Evolutionary conservation across 768 basidiomycete genomes (phyloP).

Genomic region (Galerina sulciceps): DNA sequence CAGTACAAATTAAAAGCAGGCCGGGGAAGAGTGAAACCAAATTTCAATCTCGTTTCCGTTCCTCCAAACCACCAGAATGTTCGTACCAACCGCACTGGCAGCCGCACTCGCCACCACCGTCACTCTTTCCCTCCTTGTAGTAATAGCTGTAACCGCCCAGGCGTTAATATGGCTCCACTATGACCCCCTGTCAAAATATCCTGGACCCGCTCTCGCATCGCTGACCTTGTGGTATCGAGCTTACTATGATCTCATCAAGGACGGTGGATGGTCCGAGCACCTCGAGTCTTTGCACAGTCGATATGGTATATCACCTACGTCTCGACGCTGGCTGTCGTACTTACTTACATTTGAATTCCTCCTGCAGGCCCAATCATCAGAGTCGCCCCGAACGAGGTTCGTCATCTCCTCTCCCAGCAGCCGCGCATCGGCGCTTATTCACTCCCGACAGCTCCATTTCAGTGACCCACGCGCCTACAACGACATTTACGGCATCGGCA

Average conservation of each 20-base stretch:
- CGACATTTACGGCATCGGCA: slow-evolving; percentile 45
- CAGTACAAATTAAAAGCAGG: slow-evolving; percentile 2
- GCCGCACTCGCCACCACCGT: no score
- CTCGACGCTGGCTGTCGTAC: background rate
- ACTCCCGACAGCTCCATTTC: slow-evolving; percentile 42
- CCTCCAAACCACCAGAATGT: background rate
- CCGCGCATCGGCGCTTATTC: slow-evolving; percentile 2
- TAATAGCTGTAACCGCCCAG: background rate
- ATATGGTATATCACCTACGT: slow-evolving; percentile 34
- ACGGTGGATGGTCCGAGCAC: slow-evolving; percentile 41
- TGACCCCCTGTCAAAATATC: slow-evolving; percentile 34
- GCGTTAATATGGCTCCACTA: slow-evolving; percentile 5
- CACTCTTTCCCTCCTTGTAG: background rate
- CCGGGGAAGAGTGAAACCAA: background rate
- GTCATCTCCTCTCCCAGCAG: background rate
- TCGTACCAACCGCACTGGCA: background rate
- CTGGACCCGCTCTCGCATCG: slow-evolving; percentile 38
- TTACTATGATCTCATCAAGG: slow-evolving; percentile 38
- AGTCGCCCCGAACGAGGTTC: slow-evolving; percentile 43
- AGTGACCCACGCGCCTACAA: slow-evolving; percentile 40
- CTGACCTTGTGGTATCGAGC: slow-evolving; percentile 35
- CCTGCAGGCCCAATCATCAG: slow-evolving; percentile 38
- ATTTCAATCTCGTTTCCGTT: background rate
- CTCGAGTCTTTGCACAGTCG: slow-evolving; percentile 36
- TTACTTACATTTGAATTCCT: background rate